A percentile compares a stretch with the other conserved stretches of the same genome.
phyloP scores from a whole-genome alignment of 192 early-diverging fungal species.

The Globomyces pollinis-pini region DNA sequence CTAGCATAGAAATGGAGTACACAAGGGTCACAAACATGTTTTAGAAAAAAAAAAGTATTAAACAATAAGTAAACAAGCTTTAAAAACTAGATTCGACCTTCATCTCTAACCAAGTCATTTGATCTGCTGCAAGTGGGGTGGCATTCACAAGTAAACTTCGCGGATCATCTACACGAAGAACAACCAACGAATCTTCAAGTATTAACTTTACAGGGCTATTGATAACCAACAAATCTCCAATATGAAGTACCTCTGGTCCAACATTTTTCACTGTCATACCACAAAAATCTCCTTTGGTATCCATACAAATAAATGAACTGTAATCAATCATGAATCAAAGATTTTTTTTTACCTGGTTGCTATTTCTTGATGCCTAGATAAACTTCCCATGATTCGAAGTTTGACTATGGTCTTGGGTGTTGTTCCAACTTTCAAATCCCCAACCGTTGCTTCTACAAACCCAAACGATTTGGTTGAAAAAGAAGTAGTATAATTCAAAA shows the following conservation, averaged over 20 bases:
- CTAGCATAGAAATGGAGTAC: no score
- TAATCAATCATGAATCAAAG: background rate
- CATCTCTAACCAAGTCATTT: slow-evolving; percentile 9
- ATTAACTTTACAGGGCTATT: background rate
- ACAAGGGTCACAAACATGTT: no score
- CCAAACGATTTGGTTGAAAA: no score
- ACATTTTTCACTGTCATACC: slow-evolving; percentile 4
- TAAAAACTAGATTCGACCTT: slow-evolving; percentile 1
- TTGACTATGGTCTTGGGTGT: background rate
- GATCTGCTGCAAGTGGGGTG: background rate
- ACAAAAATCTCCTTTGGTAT: background rate
- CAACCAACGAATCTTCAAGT: background rate
- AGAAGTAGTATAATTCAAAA: no score
- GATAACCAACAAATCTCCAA: background rate
- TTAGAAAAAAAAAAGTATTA: background rate
- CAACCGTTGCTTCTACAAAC: no score
- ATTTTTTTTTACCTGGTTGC: background rate
- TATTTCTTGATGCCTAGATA: background rate
- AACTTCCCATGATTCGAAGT: background rate
- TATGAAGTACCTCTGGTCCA: background rate
- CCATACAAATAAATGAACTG: slow-evolving; percentile 10
- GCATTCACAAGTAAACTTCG: background rate
- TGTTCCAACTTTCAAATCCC: background rate
- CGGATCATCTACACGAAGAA: slow-evolving; percentile 6
- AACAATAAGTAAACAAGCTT: background rate